A percentile compares a stretch with the other conserved stretches of the same genome.
Conservation (phyloP, 352 stramenopile genomes). For the Pelagophyceae sp. region DNA sequence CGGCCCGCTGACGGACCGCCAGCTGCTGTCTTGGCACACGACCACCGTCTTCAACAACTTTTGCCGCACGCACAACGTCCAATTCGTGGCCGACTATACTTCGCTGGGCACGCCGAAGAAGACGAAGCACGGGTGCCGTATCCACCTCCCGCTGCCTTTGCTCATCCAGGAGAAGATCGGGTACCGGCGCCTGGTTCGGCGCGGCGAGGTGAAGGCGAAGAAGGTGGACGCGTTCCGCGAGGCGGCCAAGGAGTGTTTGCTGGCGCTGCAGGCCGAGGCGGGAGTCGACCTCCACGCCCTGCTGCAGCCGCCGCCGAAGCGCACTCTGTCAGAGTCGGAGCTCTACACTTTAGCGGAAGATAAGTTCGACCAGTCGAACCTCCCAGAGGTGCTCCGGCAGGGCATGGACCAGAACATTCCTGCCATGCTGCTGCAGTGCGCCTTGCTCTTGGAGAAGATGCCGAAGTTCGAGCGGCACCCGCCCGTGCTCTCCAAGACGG, state of each 20-base stretch:
- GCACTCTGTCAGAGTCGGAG: too few species aligned
- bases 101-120: background rate
- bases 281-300: too few species aligned
- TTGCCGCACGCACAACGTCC: background rate
- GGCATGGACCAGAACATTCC: too few species aligned
- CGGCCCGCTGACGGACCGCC: too few species aligned
- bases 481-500: too few species aligned
- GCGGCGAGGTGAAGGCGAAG: background rate
- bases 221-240: background rate
- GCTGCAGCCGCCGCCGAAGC: too few species aligned
- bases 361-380: too few species aligned
- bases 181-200: background rate
- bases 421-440: background rate
- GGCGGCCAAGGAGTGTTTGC: background rate
- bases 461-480: background rate
- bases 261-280: too few species aligned
- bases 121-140: background rate
- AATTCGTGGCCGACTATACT: background rate
- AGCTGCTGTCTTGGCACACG: too few species aligned
- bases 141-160: background rate
- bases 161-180: background rate
- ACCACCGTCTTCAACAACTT: background rate
- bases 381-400: too few species aligned
- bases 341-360: too few species aligned
- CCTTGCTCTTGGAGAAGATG: background rate